phyloP scores from a whole-genome alignment of 305 asterid genomes.

The Solanum chacoense region DNA sequence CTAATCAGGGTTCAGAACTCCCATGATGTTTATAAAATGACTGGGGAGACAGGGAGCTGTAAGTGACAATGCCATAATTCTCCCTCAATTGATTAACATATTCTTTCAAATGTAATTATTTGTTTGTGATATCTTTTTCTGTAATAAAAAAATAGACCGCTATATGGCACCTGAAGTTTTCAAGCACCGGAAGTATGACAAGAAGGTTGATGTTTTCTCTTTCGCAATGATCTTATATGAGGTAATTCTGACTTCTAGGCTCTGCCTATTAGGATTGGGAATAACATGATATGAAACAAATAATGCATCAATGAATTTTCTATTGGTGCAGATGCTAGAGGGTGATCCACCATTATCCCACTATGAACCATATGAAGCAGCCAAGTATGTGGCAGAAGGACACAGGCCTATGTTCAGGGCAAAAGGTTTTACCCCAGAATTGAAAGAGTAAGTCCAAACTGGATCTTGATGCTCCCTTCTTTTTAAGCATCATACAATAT shows the following conservation, averaged over 20 bases:
- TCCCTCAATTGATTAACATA: neutral
- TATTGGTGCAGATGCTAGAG: constrained; percentile 79
- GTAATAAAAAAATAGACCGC: constrained; percentile 48
- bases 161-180: constrained; percentile 99
- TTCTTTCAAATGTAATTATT: neutral
- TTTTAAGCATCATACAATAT: neutral
- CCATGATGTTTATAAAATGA: constrained; percentile 95
- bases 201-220: constrained; percentile 94
- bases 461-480: neutral
- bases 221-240: constrained; percentile 91
- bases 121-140: neutral
- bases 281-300: neutral
- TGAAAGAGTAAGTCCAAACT: constrained; percentile 65
- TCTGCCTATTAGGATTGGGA: neutral
- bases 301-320: neutral
- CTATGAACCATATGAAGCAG: constrained; percentile 88
- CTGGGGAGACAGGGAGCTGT: constrained; percentile 99
- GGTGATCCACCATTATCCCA: constrained; percentile 84
- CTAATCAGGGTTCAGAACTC: constrained; percentile 81
- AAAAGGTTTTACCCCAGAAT: constrained; percentile 49
- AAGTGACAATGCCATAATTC: constrained; percentile 20
- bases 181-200: constrained; percentile 91
- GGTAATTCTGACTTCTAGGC: constrained; percentile 36
- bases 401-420: constrained; percentile 72
- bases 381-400: constrained; percentile 76